phyloP scores from a whole-genome alignment of 768 basidiomycete species.

The Harrya chromipes region DNA sequence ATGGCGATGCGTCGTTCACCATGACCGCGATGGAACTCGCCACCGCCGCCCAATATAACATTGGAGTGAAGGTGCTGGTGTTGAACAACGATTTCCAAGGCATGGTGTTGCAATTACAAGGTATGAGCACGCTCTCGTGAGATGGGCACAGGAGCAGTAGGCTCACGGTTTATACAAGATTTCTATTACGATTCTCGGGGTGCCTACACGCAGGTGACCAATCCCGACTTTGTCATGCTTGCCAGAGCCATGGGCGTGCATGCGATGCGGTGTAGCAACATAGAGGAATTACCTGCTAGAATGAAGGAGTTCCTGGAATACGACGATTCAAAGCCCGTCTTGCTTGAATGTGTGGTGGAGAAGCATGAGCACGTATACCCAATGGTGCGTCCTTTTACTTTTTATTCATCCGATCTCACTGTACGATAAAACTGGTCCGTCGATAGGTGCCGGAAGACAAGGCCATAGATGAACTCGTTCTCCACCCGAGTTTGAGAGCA shows the following conservation, averaged over 20 bases:
- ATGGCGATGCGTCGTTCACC: constrained; percentile 97
- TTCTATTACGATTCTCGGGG: constrained; percentile 95
- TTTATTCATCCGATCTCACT: background rate
- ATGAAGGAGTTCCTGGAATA: constrained; percentile 99
- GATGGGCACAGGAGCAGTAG: background rate
- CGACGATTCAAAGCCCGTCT: constrained; percentile 77
- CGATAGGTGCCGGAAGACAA: constrained; percentile 84
- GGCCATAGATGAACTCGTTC: constrained; percentile 86
- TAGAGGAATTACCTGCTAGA: constrained; percentile 81
- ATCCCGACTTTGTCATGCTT: constrained; percentile 91
- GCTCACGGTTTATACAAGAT: constrained; percentile 42
- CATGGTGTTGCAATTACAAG: constrained; percentile 99
- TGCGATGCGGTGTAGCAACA: constrained; percentile 69
- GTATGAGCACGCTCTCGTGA: constrained; percentile 38
- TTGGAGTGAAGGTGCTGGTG: constrained; percentile 92
- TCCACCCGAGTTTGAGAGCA: constrained; percentile 49
- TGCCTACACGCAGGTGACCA: constrained; percentile 92
- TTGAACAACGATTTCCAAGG: constrained; percentile 98
- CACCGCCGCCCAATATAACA: constrained; percentile 86
- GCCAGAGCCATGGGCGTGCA: constrained; percentile 91
- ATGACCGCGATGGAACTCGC: constrained; percentile 99
- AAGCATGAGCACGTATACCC: constrained; percentile 86
- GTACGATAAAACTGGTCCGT: background rate
- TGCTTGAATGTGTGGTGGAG: constrained; percentile 89
- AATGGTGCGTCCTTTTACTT: constrained; percentile 52